These are phyloP conservation scores for Gossypium schwendimanii DNA, from an alignment of 441 rosid species.

Conservation along the genomic window DNA sequence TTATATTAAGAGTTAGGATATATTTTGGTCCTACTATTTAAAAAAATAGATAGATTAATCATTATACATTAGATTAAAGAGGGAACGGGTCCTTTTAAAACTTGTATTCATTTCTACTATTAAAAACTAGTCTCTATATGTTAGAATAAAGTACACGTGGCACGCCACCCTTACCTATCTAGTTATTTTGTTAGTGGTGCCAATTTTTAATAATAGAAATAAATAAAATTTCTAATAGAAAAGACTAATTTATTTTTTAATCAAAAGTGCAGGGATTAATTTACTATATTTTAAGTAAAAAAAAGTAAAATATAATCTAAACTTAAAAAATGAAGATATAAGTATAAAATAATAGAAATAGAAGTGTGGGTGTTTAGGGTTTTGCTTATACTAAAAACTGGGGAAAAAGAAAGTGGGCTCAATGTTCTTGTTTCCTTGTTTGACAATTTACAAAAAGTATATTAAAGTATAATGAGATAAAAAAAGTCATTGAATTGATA, in stretches of 20 bases:
- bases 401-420: background rate
- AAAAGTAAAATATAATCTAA: background rate
- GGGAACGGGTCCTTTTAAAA: fast-evolving
- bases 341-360: background rate
- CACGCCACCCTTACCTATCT: fast-evolving
- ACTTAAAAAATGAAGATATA: no score
- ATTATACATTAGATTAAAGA: no score
- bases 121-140: no score
- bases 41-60: no score
- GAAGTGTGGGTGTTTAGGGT: background rate
- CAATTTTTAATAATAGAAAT: no score
- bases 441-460: background rate
- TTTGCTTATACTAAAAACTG: background rate
- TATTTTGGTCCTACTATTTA: fast-evolving
- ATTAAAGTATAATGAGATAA: background rate
- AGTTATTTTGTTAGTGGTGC: fast-evolving
- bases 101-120: no score
- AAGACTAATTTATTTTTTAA: no score
- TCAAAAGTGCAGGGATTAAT: no score
- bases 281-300: no score
- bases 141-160: no score
- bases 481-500: background rate
- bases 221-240: no score
- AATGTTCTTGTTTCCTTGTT: background rate
- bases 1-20: no score